Evolutionary conservation across 495 filamentous ascomycete genomes (phyloP).

Genomic region (Penicillium daleae): DNA sequence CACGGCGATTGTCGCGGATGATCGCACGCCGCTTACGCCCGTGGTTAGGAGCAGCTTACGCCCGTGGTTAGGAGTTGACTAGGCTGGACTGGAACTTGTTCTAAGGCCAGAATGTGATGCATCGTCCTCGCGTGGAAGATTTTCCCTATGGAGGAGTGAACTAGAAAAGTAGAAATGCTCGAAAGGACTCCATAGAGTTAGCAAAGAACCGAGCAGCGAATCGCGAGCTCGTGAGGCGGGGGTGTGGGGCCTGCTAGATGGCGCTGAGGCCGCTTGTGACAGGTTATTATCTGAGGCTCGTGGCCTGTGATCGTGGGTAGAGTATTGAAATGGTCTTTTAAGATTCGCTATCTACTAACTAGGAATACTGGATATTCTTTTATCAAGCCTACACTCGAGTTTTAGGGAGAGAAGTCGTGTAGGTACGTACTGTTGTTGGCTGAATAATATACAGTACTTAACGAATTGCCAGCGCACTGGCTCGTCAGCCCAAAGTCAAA

Average conservation of each 20-base stretch:
- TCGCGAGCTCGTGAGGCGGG: conserved; percentile 6
- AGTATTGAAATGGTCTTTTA: no score
- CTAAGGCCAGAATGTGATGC: conserved; percentile 18
- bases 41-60: neutral
- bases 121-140: neutral
- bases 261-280: neutral
- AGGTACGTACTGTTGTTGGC: no score
- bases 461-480: neutral
- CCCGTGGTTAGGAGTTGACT: neutral
- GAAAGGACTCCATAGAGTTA: neutral
- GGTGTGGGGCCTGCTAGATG: conserved; percentile 5
- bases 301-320: neutral
- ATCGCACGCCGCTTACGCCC: neutral
- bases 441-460: neutral
- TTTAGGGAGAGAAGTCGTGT: no score
- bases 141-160: neutral
- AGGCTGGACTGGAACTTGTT: neutral
- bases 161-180: neutral
- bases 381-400: neutral
- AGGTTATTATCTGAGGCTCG: conserved; percentile 1
- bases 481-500: neutral
- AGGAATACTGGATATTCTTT: no score
- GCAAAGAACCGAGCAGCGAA: neutral
- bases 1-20: conserved; percentile 1
- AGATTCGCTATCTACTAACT: no score